Evolutionary conservation across 352 stramenopile species (phyloP).

Genomic region (Phytophthora sp.): DNA sequence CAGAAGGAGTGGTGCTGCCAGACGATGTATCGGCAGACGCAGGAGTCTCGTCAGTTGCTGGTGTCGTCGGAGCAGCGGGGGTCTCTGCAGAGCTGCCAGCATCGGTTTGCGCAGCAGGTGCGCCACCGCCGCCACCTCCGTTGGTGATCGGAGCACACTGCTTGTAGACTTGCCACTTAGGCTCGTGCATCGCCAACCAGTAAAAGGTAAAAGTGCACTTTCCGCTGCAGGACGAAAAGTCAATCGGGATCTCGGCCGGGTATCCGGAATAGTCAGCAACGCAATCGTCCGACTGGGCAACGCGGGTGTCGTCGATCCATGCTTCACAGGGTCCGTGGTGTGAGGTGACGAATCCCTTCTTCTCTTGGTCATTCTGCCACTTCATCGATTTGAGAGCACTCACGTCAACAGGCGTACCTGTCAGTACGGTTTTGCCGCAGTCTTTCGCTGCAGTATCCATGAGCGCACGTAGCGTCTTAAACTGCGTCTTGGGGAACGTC

Average conservation of each 20-base stretch:
- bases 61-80: not conserved
- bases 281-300: constrained; percentile 52
- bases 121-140: constrained; percentile 14
- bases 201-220: constrained; percentile 65
- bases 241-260: constrained; percentile 55
- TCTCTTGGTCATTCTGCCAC: constrained; percentile 57
- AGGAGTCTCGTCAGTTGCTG: too few species aligned
- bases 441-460: constrained; percentile 35
- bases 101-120: constrained; percentile 8
- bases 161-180: constrained; percentile 66
- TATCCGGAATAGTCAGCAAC: constrained; percentile 36
- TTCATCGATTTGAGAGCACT: constrained; percentile 41
- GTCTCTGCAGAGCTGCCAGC: not conserved
- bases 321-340: constrained; percentile 56
- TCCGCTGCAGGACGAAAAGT: constrained; percentile 54
- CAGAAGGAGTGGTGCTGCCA: not conserved
- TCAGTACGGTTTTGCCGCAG: constrained; percentile 32
- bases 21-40: not conserved
- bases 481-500: constrained; percentile 35
- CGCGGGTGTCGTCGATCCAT: constrained; percentile 48
- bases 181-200: constrained; percentile 59
- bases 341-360: constrained; percentile 46
- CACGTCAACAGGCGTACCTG: constrained; percentile 35
- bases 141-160: constrained; percentile 47
- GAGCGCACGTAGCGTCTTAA: constrained; percentile 37